These are phyloP conservation scores for Alternaria sp. DNA, from an alignment of 2,329 filamentous ascomycete genomes.

Conservation along the genomic window DNA sequence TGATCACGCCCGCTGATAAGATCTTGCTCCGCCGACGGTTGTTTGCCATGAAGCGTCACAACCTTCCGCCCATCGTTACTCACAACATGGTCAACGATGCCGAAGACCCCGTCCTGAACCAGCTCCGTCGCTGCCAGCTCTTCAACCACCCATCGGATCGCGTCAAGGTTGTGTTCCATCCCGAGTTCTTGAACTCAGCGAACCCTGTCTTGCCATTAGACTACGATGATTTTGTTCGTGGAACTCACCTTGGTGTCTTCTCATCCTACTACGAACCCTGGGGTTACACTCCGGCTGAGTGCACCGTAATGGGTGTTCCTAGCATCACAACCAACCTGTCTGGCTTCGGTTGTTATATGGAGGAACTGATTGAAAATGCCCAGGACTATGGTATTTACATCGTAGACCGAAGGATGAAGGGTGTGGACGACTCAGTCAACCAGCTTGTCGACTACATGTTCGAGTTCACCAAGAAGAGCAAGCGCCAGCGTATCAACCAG, in stretches of 20 bases:
- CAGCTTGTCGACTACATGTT: slow-evolving; percentile 92
- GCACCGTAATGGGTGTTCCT: slow-evolving; percentile 98
- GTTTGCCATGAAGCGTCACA: slow-evolving; percentile 94
- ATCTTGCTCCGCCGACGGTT: slow-evolving; percentile 88
- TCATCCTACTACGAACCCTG: slow-evolving; percentile 98
- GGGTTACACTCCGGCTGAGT: slow-evolving; percentile 98
- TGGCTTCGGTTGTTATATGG: slow-evolving; percentile 99
- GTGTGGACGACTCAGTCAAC: slow-evolving; percentile 96
- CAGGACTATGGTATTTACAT: slow-evolving; percentile 99
- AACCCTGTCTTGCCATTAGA: slow-evolving; percentile 95
- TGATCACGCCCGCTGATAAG: slow-evolving; percentile 90
- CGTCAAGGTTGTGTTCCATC: slow-evolving; percentile 98
- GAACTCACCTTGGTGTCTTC: slow-evolving; percentile 94
- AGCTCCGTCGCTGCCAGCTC: slow-evolving; percentile 92
- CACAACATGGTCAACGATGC: slow-evolving; percentile 97
- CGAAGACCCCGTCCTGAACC: slow-evolving; percentile 94
- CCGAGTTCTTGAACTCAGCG: slow-evolving; percentile 93
- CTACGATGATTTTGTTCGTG: slow-evolving; percentile 98
- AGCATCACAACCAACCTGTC: slow-evolving; percentile 98
- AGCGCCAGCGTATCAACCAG: slow-evolving; percentile 97
- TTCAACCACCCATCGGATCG: slow-evolving; percentile 96
- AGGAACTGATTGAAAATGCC: slow-evolving; percentile 97
- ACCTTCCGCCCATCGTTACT: slow-evolving; percentile 91
- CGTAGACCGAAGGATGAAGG: slow-evolving; percentile 92
- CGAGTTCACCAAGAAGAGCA: slow-evolving; percentile 91